These are phyloP conservation scores for Asterella californica DNA, from an alignment of 225 moss, liverwort and hornwort genomes.

Conservation along the genomic window DNA sequence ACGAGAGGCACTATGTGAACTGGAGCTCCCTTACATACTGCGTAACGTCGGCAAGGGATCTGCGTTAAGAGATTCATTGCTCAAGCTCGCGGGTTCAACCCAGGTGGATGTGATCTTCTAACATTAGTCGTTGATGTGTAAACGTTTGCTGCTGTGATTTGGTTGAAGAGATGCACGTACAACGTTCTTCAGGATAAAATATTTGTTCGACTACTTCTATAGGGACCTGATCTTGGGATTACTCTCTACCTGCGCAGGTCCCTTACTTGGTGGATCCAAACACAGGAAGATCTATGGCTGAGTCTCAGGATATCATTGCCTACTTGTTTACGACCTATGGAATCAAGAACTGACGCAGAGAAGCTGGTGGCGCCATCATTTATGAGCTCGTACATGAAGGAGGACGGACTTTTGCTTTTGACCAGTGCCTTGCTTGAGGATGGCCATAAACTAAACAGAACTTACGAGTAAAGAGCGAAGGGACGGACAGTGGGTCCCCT, in stretches of 20 bases:
- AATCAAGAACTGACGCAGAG: background rate
- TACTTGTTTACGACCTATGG: conserved; percentile 48
- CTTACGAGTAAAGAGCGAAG: too few relatives aligned
- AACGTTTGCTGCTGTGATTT: background rate
- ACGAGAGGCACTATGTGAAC: conserved; percentile 84
- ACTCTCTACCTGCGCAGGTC: conserved; percentile 24
- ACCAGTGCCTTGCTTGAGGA: too few relatives aligned
- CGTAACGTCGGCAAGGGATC: conserved; percentile 89
- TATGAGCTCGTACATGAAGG: too few relatives aligned
- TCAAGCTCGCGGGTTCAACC: conserved; percentile 82
- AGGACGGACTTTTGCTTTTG: too few relatives aligned
- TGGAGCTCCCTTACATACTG: conserved; percentile 87
- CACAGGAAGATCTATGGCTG: conserved; percentile 38
- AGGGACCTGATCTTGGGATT: background rate
- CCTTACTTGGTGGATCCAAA: conserved; percentile 54
- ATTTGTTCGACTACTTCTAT: background rate
- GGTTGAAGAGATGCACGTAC: background rate
- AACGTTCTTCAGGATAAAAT: background rate
- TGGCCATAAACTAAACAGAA: too few relatives aligned
- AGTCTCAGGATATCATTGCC: conserved; percentile 38
- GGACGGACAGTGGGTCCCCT: too few relatives aligned
- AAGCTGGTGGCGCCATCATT: background rate
- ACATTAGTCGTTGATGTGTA: background rate
- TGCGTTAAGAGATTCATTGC: conserved; percentile 53
- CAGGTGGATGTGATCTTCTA: conserved; percentile 41